Base-by-base conservation (phyloP, 1,139 yeast genomes). In the Arxiozyma telluris region DNA sequence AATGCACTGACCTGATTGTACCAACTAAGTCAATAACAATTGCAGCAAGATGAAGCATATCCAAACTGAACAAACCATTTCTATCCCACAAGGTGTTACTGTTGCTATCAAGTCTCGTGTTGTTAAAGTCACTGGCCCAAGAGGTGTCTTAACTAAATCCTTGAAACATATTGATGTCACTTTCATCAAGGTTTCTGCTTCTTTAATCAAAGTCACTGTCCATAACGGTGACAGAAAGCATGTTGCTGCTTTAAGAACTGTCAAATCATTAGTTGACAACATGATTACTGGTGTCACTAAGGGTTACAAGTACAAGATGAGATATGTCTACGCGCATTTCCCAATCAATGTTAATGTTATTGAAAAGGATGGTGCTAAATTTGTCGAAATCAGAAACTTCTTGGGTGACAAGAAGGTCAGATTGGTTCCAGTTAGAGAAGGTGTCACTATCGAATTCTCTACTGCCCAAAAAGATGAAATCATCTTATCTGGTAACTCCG, bases 141-240 rank as follows among this genome's bases (percentile, higher is more conserved):
- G 98, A 82, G 99, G 99, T 79, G 81, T 82, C 67, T 82, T 94
- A 74, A 74, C 77, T 80, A 93, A 93, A 84, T 81, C 86, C 82
- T 82, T 94, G 74, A 84, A 86, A 75, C 99, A 94, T 81, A 84
- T 93, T 71, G 87, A 93, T 76, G 96, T 94, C 70, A 84, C 97
- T 65, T 93, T 93, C 84, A 62, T 71, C 67, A 89, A 91, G 82
- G 72, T 87, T 65, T 76, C 76, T 74, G 77, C 81, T 78, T 78
- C 74, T 64, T 83, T 83, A 69, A 80, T 94, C 78, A 87, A 85
- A 80, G 83, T 93, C 73, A 81, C 90, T 70, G 96, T 94, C 65
- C 95, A 88, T 87, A 89, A 91, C 76, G 98, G 98, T 81, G 96
- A 89, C 87, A 90, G 98, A 85, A 93, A 93, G 85, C 98, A 93